Base-by-base conservation (phyloP, 2,329 filamentous ascomycete genomes). In the Ascochyta pisi region DNA sequence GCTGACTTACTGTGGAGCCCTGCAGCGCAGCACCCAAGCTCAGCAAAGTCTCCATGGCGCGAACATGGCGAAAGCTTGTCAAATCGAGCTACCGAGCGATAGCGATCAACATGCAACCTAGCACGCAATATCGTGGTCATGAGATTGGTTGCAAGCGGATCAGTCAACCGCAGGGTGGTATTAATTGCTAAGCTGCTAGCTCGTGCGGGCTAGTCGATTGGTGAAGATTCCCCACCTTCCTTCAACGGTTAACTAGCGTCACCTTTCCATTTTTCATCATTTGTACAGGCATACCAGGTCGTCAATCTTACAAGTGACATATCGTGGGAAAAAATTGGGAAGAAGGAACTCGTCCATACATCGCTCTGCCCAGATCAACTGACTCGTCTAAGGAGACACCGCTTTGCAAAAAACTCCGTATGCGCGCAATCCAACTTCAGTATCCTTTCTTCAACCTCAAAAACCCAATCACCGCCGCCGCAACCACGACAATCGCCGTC, bases 61-160 rank as follows among this genome's bases (percentile, higher is more conserved):
- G 62, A 43, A 58, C 56, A 59, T 62, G 41, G 39, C 45, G 31
- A 42, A 31, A 40, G 43, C 54, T 63, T 58, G 47, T 54, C 47
- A 27, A 16, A 29, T 50, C 40, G 39, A 47, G 40, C 47, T 23
- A 29, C 41, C 24, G 52, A 15, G 24, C 34, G 26, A 50, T 45
- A 43, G 38, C 50, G 42, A 27, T 29, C 42, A 52, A 13, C 40
- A 29, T 59, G 60, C 39, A 60, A 65, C 57, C 24, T 45, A 67
- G 64, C 64, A 67, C 64, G 63, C 51, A 58, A 67, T 67, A 46
- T 67, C 29, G 7, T 37, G 43, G 50, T 29, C 16, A 35, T 31
- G 22, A 54, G 63, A 67, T 67, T 67, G 64, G 64, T 38, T 50
- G 47, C 35, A 46, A n/a, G 27, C 23, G 23, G 54, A 38, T 22